These are phyloP conservation scores for Beauveria caledonica DNA, from an alignment of 2,329 filamentous ascomycete genomes.

Conservation along the genomic window DNA sequence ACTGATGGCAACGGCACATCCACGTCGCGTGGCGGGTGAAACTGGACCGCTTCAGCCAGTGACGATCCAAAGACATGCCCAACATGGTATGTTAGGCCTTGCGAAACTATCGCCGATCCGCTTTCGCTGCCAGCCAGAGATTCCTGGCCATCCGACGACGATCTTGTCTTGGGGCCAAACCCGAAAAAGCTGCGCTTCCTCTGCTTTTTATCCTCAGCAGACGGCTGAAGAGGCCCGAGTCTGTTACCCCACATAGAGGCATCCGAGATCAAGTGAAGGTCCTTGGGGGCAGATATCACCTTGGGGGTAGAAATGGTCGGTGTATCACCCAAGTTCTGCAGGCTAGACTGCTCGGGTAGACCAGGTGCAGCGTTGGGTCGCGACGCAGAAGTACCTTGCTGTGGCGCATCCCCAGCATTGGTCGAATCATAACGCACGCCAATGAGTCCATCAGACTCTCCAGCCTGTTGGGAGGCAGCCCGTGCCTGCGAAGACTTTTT, in stretches of 20 bases:
- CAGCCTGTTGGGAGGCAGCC: slow-evolving; percentile 26
- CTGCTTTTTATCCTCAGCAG: slow-evolving; percentile 65
- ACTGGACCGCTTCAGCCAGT: slow-evolving; percentile 77
- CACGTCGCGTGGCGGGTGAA: slow-evolving; percentile 64
- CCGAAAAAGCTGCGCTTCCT: slow-evolving; percentile 75
- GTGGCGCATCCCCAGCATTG: slow-evolving; percentile 43
- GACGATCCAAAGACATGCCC: slow-evolving; percentile 78
- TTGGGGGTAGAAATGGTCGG: slow-evolving; percentile 28
- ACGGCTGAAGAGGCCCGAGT: slow-evolving; percentile 39
- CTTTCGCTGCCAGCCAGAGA: slow-evolving; percentile 42
- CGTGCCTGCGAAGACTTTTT: slow-evolving; percentile 26
- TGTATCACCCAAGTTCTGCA: slow-evolving; percentile 26
- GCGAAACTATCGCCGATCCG: slow-evolving; percentile 29
- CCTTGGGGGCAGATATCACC: slow-evolving; percentile 75
- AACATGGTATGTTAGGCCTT: slow-evolving; percentile 41
- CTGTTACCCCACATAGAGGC: slow-evolving; percentile 81
- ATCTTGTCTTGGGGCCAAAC: slow-evolving; percentile 52
- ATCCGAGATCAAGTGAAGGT: slow-evolving; percentile 77
- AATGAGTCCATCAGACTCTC: slow-evolving; percentile 40
- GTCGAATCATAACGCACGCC: slow-evolving; percentile 51
- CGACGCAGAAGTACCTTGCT: slow-evolving; percentile 31
- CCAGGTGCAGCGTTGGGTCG: slow-evolving; percentile 30
- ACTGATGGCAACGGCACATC: slow-evolving; percentile 78
- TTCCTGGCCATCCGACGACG: slow-evolving; percentile 51
- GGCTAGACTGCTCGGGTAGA: slow-evolving; percentile 25